phyloP scores from a whole-genome alignment of 2,329 filamentous ascomycete genomes.

The Keithomyces neogunnii region DNA sequence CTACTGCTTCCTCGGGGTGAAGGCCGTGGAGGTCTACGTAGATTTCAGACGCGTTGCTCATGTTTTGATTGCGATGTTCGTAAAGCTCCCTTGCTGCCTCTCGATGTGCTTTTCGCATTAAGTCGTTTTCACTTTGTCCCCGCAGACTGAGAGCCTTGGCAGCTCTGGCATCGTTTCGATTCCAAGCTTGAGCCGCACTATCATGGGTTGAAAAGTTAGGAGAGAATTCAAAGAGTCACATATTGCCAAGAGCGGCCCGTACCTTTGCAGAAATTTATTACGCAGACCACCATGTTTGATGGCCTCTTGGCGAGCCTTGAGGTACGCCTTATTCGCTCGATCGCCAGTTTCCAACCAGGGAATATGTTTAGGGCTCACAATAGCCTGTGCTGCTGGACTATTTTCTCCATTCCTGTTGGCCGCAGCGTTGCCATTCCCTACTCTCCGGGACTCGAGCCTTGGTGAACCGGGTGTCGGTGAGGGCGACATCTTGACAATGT shows the following conservation, averaged over 20 bases:
- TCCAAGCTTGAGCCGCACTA: slow-evolving; percentile 96
- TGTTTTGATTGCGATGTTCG: slow-evolving; percentile 78
- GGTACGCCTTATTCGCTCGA: slow-evolving; percentile 82
- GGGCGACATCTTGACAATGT: slow-evolving; percentile 92
- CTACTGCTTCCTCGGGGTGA: slow-evolving; percentile 94
- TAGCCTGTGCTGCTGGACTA: slow-evolving; percentile 72
- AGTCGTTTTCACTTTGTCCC: slow-evolving; percentile 91
- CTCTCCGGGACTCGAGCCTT: slow-evolving; percentile 45
- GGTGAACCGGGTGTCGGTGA: slow-evolving; percentile 61
- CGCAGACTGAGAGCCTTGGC: slow-evolving; percentile 91
- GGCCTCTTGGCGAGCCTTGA: slow-evolving; percentile 90
- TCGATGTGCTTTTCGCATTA: slow-evolving; percentile 94
- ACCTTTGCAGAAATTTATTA: slow-evolving; percentile 97
- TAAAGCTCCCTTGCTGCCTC: slow-evolving; percentile 89
- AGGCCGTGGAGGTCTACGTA: slow-evolving; percentile 97
- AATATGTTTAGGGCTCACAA: slow-evolving; percentile 81
- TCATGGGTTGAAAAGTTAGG: background rate
- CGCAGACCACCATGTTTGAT: slow-evolving; percentile 94
- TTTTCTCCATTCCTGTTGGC: slow-evolving; percentile 54
- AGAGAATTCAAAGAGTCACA: background rate
- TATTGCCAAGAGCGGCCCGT: slow-evolving; percentile 14
- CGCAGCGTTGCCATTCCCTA: slow-evolving; percentile 1
- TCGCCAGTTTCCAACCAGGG: slow-evolving; percentile 95
- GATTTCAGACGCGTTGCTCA: slow-evolving; percentile 53
- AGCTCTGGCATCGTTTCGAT: slow-evolving; percentile 90